Evolutionary conservation across 2,329 filamentous ascomycete genomes (phyloP), one percentile per base, ranked within the genome.

Genomic region (Penicillium sp.): DNA sequence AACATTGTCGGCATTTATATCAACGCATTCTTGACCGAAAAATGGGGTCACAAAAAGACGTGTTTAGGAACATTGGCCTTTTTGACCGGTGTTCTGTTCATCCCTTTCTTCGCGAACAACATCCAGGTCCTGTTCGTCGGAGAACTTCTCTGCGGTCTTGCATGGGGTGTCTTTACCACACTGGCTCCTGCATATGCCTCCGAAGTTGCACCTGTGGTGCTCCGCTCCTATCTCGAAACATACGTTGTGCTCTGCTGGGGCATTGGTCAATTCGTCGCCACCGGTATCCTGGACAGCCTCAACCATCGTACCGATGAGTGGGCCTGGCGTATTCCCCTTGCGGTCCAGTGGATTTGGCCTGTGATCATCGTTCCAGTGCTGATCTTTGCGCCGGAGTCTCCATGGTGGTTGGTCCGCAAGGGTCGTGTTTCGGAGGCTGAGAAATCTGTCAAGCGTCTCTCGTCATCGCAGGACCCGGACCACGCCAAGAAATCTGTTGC

Each of bases 171-270:
- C 0, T 69, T 69, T 26, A 53, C 58, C 7, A 71, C 70, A 3
- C 76, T 81, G 35, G 77, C 79, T 15, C 79, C 86, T 63, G 88
- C 88, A 0, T 91, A 91, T 70, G 89, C 88, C 33, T 87, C 87
- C 58, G 89, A 91, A 71, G 84, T 89, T 7, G 86, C 85, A 42
- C 87, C 86, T 1, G 78, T 86, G 33, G 82, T 83, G 1, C 80
- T 89, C 42, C 81, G 87, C 30, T 85, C 84, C 30, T 81, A 85
- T 49, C 75, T 88, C 24, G 88, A 86, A 0, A 83, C 83, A 37
- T 88, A 84, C 60, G 83, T 88, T 60, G 88, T 88, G 67, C 75
- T 88, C 40, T 88, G 85, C 68, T 89, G 87, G 74, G 50, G 50
- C 4, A 86, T 86, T 19, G 86, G 86, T 0, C 86, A 88, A 69